phyloP scores from a whole-genome alignment of 2,329 filamentous ascomycete species.

The Penicillium aurantiogriseum region DNA sequence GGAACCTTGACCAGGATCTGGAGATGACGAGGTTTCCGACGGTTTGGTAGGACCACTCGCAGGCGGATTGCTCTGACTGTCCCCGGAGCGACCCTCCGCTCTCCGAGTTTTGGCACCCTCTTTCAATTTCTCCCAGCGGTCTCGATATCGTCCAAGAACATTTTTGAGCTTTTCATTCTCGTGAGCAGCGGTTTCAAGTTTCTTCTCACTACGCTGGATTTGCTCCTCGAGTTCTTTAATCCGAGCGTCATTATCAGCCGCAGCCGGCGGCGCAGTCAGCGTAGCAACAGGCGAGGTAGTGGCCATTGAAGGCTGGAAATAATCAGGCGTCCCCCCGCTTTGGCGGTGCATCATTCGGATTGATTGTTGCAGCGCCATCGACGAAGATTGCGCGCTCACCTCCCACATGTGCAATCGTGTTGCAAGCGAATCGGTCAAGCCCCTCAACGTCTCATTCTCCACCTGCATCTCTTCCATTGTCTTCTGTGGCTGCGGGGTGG shows the following conservation, averaged over 20 bases:
- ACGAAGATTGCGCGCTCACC: constrained; percentile 82
- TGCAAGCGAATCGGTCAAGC: constrained; percentile 80
- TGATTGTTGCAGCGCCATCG: constrained; percentile 82
- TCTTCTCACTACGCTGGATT: constrained; percentile 56
- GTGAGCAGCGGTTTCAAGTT: constrained; percentile 61
- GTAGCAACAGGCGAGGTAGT: constrained; percentile 26
- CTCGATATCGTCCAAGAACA: constrained; percentile 57
- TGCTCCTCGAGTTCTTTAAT: constrained; percentile 68
- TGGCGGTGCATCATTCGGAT: constrained; percentile 53
- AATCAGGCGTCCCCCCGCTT: constrained; percentile 30
- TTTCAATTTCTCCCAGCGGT: constrained; percentile 68
- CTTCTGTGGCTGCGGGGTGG: constrained; percentile 50
- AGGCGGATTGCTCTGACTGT: constrained; percentile 12
- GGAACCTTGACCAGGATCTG: constrained; percentile 7
- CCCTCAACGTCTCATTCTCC: constrained; percentile 83
- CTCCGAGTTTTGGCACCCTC: constrained; percentile 55
- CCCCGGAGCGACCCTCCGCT: constrained; percentile 24
- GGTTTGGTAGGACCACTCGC: constrained; percentile 4
- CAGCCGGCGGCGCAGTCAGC: constrained; percentile 17
- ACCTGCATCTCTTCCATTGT: constrained; percentile 83
- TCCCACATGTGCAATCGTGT: constrained; percentile 91
- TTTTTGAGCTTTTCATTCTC: constrained; percentile 61
- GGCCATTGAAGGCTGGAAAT: constrained; percentile 32
- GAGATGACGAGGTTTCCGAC: constrained; percentile 11
- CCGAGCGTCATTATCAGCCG: constrained; percentile 49